Evolutionary conservation across 192 early-diverging fungal genomes (phyloP), one percentile per base, ranked within the genome.

Genomic region (Ambispora gerdemannii): DNA sequence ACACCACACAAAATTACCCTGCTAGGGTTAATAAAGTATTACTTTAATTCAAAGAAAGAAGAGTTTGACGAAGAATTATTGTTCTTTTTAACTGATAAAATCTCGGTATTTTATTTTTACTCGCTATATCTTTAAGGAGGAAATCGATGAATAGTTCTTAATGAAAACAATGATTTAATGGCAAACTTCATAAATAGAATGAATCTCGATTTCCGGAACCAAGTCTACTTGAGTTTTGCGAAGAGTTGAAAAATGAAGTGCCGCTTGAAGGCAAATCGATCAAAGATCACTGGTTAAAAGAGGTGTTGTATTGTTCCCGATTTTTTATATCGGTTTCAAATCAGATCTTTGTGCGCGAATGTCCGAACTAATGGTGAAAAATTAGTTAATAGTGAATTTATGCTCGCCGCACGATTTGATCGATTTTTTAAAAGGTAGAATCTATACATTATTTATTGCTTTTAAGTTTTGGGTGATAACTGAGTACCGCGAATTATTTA

Each of bases 1-100:
- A 70, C 68, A 33, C 68, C 68, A 38, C 43, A 70, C 36, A 70
- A 70, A 60, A 60, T 70, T 27, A 60, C 55, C 35, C 33, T 70
- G 13, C 28, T 70, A 3, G 25, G 25, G 1, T 31, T 70, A 11
- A 28, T 70, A 2, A 15, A 28, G 6, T 20, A 11, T 32, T 70
- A 70, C 15, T 60, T 13, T 22, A 56, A 70, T 1, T 35, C 27
- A 25, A 24, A 20, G 20, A n/a, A 17, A 15, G 53, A 55, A 36
- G 53, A 58, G 7, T 50, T 43, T 32, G 4, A 51, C 0, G 68
- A 60, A 20, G 15, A 50, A 31, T 22, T 70, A 3, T 32, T 70
- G 35, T 70, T 32, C 30, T 70, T 70, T 25, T 33, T 70, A n/a
- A 70, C 60, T 43, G 68, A 70, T 34, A 70, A 50, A 17, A 60